Evolutionary conservation across 345 rosid genomes (phyloP).

Genomic region (Cardiospermum halicacabum): DNA sequence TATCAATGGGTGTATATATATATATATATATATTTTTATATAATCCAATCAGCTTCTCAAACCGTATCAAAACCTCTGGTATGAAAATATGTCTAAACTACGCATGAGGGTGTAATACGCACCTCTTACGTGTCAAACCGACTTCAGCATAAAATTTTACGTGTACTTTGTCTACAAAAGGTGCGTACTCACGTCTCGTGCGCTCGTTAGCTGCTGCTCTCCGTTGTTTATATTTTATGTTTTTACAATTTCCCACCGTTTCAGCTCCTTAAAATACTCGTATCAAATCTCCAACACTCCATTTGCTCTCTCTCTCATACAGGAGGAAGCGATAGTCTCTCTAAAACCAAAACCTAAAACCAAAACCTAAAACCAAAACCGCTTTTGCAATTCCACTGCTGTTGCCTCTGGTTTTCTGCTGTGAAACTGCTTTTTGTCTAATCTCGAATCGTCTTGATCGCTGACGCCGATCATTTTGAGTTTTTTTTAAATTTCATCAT

Average conservation of each 20-base stretch:
- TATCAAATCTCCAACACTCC: not conserved
- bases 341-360: no score
- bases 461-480: no score
- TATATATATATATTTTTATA: not conserved
- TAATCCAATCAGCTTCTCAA: not conserved
- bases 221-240: not conserved
- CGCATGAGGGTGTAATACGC: not conserved
- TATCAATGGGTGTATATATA: not conserved
- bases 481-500: no score
- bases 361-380: no score
- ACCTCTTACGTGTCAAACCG: constrained; percentile 22
- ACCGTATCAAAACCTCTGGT: constrained; percentile 17
- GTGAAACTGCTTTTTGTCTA: not conserved
- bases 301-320: not conserved
- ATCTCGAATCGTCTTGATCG: not conserved
- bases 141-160: constrained; percentile 9
- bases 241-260: constrained; percentile 15
- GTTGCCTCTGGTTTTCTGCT: not conserved
- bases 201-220: constrained; percentile 12
- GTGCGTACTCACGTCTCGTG: constrained; percentile 11
- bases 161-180: constrained; percentile 10
- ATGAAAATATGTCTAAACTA: not conserved
- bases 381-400: not conserved
- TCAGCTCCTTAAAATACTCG: not conserved
- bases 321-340: no score